Evolutionary conservation across 177 flowering plant species (phyloP).

Genomic region (Tripterygium wilfordii): DNA sequence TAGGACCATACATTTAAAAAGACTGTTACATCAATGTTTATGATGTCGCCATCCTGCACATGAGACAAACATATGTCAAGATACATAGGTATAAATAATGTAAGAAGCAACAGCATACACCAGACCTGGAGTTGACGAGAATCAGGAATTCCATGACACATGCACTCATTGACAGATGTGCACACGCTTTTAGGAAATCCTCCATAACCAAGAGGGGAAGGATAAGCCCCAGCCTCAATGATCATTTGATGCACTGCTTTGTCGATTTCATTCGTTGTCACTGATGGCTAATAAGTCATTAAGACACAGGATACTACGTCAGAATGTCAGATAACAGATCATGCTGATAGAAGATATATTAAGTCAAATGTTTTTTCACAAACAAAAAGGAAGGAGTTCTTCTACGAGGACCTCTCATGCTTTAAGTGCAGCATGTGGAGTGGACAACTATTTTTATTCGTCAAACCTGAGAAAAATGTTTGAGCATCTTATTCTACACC

Average conservation of each 20-base stretch:
- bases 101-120: slow-evolving; percentile 1
- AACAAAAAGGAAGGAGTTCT: neutral
- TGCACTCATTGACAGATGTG: slow-evolving; percentile 97
- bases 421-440: no score
- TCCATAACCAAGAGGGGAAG: slow-evolving; percentile 97
- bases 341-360: no score
- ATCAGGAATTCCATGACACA: slow-evolving; percentile 99
- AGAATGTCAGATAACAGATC: neutral
- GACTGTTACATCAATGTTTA: slow-evolving; percentile 95
- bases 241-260: slow-evolving; percentile 96
- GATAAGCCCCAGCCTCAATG: slow-evolving; percentile 96
- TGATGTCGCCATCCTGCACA: slow-evolving; percentile 94
- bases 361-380: no score
- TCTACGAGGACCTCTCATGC: no score
- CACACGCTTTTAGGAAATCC: slow-evolving; percentile 98
- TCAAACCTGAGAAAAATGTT: no score
- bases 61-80: slow-evolving; percentile 12
- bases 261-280: slow-evolving; percentile 92
- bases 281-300: slow-evolving; percentile 63
- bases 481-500: no score
- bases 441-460: no score
- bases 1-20: slow-evolving; percentile 71
- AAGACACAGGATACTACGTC: no score
- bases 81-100: neutral
- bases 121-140: slow-evolving; percentile 89